phyloP scores from a whole-genome alignment of 148 eudicot genomes.

The Limonium bicolor region DNA sequence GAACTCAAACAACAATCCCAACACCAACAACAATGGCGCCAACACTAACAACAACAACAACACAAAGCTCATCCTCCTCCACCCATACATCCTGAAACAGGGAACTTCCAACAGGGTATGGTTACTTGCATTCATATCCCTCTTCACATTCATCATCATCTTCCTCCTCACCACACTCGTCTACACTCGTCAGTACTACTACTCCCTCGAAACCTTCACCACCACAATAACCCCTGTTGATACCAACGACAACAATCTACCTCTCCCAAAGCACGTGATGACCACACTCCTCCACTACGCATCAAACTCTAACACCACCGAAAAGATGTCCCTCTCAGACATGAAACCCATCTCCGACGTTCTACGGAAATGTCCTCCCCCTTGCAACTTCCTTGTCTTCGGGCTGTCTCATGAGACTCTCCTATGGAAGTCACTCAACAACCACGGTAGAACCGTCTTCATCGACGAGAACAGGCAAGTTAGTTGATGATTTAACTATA shows the following conservation, averaged over 20 bases:
- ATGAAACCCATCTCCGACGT: constrained; percentile 39
- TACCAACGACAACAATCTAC: constrained; percentile 5
- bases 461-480: constrained; percentile 48
- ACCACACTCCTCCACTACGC: constrained; percentile 67
- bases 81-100: constrained; percentile 74
- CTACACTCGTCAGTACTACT: constrained; percentile 34
- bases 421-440: constrained; percentile 65
- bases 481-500: not conserved
- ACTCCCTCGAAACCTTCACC: constrained; percentile 16
- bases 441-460: constrained; percentile 52
- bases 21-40: no score
- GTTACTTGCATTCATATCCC: constrained; percentile 43
- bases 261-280: constrained; percentile 25
- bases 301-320: constrained; percentile 42
- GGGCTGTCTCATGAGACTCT: constrained; percentile 66
- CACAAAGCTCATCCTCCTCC: constrained; percentile 63
- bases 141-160: constrained; percentile 35
- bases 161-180: constrained; percentile 47
- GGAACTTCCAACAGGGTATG: constrained; percentile 46
- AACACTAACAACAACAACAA: constrained; percentile 12
- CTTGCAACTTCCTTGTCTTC: constrained; percentile 61
- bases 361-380: constrained; percentile 34
- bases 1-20: constrained; percentile 55
- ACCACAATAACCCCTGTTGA: constrained; percentile 8
- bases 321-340: constrained; percentile 43